Evolutionary conservation across 2,329 filamentous ascomycete species (phyloP), one percentile per base, ranked within the genome.

Genomic region (Fusarium duplospermum): DNA sequence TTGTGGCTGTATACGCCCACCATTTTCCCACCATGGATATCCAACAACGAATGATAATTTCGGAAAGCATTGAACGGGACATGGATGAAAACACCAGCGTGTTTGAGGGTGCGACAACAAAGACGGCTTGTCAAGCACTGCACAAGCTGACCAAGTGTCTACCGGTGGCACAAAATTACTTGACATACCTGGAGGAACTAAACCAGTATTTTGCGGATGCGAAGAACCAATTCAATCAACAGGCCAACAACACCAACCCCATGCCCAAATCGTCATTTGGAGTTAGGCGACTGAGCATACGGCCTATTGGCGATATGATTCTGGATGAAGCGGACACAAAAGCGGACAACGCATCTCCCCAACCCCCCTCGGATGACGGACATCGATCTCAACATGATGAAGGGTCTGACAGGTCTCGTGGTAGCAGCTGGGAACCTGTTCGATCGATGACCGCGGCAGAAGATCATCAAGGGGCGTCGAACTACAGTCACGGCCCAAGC

Each of bases 21-120:
- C 89, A 91, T 76, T 94, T 94, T 66, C 90, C 91, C 0, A 87
- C 89, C 66, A 93, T 94, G 90, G 92, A 94, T 74, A 84, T 84
- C 1, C 82, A 88, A 13, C 82, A 62, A 36, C 47, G 62, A 16
- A 66, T 73, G 62, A 40, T 47, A 13, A 64, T 59, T 20, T 45
- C 36, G 42, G 67, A 60, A 35, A 50, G 58, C 24, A 50, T 54
- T n/a, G 63, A 67, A 6, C 36, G 56, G 16, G 24, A 40, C 3
- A 22, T 27, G 11, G 59, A 42, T n/a, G 70, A 64, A 16, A 62
- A 54, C 3, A 6, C 50, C 31, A 69, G 54, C 29, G 52, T 67
- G 3, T 24, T 70, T 3, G 63, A 70, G 42, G 65, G 65, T 3
- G 62, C 33, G 11, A 63, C 66, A 11, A 67, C 62, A 13, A 75